These are phyloP conservation scores for Tilletia horrida DNA, from an alignment of 1,284 basidiomycete genomes.

Conservation along the genomic window DNA sequence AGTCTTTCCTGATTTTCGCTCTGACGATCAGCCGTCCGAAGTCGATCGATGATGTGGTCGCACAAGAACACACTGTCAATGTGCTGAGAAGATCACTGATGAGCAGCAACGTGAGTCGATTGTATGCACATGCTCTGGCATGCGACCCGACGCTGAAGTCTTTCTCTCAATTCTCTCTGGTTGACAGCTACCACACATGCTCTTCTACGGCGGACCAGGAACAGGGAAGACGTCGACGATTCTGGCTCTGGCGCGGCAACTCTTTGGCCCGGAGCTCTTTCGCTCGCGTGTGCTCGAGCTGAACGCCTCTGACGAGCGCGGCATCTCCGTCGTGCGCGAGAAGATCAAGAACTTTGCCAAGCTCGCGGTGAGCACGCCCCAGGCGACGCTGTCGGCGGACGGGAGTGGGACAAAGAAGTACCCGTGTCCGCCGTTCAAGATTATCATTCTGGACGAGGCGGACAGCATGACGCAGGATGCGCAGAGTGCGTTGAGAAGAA, in stretches of 20 bases:
- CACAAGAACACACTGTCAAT: constrained; percentile 91
- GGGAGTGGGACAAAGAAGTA: constrained; percentile 58
- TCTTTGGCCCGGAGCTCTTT: constrained; percentile 96
- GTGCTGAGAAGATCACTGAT: constrained; percentile 85
- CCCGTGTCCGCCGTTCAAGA: constrained; percentile 97
- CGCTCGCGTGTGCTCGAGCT: constrained; percentile 88
- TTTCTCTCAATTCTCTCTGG: too few relatives aligned
- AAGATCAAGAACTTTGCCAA: constrained; percentile 99
- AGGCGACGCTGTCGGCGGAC: background rate
- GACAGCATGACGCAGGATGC: constrained; percentile 99
- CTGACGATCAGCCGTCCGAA: constrained; percentile 74
- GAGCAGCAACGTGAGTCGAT: constrained; percentile 74
- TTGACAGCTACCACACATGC: constrained; percentile 94
- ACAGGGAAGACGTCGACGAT: constrained; percentile 99
- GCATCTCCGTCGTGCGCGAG: constrained; percentile 91
- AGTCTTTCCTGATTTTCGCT: background rate
- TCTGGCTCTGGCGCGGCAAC: constrained; percentile 84
- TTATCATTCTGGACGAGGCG: constrained; percentile 97
- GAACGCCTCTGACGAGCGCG: constrained; percentile 98
- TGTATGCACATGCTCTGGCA: too few relatives aligned
- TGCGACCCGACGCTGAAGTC: too few relatives aligned
- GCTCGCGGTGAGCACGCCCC: constrained; percentile 54
- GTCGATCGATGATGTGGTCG: constrained; percentile 94
- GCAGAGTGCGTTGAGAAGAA: constrained; percentile 87
- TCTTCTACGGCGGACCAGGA: constrained; percentile 98